A percentile compares a stretch with the other conserved stretches of the same genome.
phyloP scores from a whole-genome alignment of 306 rosid species.

The Delonix regia region DNA sequence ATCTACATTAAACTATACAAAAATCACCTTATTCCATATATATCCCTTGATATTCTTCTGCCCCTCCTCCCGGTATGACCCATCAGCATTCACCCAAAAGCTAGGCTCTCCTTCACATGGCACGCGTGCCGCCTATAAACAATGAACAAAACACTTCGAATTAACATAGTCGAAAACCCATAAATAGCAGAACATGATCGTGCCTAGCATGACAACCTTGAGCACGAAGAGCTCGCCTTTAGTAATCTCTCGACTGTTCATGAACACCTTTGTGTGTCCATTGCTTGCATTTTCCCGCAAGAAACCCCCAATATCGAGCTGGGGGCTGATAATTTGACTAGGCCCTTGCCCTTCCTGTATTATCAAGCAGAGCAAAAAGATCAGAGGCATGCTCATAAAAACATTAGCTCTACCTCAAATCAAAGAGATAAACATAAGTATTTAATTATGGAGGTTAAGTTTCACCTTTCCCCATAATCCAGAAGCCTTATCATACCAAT shows the following conservation, averaged over 20 bases:
- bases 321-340: slow-evolving; percentile 65
- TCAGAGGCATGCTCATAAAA: not conserved
- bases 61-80: slow-evolving; percentile 83
- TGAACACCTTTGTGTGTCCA: slow-evolving; percentile 64
- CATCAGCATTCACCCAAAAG: slow-evolving; percentile 75
- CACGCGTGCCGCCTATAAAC: slow-evolving; percentile 66
- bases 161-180: slow-evolving; percentile 7
- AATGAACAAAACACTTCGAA: slow-evolving; percentile 27
- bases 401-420: slow-evolving; percentile 6
- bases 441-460: slow-evolving; percentile 9
- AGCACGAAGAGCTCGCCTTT: slow-evolving; percentile 60
- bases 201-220: slow-evolving; percentile 46
- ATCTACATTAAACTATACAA: slow-evolving; percentile 21
- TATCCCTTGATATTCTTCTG: slow-evolving; percentile 57
- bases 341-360: slow-evolving; percentile 70
- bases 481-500: slow-evolving; percentile 81
- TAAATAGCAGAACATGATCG: not conserved
- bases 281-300: slow-evolving; percentile 56
- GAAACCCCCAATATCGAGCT: slow-evolving; percentile 57
- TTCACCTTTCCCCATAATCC: slow-evolving; percentile 92
- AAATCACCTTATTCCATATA: slow-evolving; percentile 75
- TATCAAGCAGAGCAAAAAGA: slow-evolving; percentile 34
- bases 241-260: slow-evolving; percentile 67
- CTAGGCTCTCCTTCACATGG: slow-evolving; percentile 69
- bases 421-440: not conserved